Evolutionary conservation across 1,284 basidiomycete genomes (phyloP), one percentile per base, ranked within the genome.

Genomic region (Cutaneotrichosporon cyanovorans): DNA sequence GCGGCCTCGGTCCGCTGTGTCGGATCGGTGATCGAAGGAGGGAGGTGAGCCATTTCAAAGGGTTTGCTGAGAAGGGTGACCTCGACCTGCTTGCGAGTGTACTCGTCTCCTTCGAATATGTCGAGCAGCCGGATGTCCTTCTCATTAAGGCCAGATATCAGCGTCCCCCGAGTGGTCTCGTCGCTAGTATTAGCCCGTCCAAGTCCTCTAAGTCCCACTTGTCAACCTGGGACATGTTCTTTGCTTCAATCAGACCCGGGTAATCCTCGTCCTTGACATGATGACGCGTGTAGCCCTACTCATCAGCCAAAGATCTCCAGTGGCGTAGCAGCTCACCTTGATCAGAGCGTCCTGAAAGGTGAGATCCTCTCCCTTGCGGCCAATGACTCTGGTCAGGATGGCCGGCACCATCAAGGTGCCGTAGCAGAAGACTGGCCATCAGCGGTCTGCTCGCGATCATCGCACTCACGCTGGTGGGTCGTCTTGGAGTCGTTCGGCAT

Each of bases 361-460:
- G 5, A 87, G 73, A 49, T 78, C 73, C 9, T 72, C 59, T 10
- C 79, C 80, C 42, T 79, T 71, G 49, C 82, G 78, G 9, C 74
- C 73, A 21, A 87, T 77, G 9, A 86, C 83, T 16, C 79, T 74
- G 48, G 70, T 75, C 32, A 86, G 71, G 56, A 87, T 80, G 42
- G 76, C 77, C 10, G 84, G 83, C 53, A 85, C 82, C 74, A 84
- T 80, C 21, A 87, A 69, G 0, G 85, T 88, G 22, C 89, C 89
- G 65, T 92, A 90, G 74, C 90, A 89, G 71, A 92, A 91, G 5
- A 84, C 84, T 48, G 74, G 15, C 2, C 1, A 37, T 53, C 19
- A 53, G 51, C 28, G 25, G 8, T 7, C 7, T 28, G 25, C 33
- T 19, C n/a, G 15, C 19, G 11, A 3, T 16, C n/a, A 5, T 25